Percentiles rank a stretch among this genome's conserved stretches.
Evolutionary conservation across 1,284 basidiomycete genomes (phyloP).

Genomic region (Apiotrichum akiyoshidainum): DNA sequence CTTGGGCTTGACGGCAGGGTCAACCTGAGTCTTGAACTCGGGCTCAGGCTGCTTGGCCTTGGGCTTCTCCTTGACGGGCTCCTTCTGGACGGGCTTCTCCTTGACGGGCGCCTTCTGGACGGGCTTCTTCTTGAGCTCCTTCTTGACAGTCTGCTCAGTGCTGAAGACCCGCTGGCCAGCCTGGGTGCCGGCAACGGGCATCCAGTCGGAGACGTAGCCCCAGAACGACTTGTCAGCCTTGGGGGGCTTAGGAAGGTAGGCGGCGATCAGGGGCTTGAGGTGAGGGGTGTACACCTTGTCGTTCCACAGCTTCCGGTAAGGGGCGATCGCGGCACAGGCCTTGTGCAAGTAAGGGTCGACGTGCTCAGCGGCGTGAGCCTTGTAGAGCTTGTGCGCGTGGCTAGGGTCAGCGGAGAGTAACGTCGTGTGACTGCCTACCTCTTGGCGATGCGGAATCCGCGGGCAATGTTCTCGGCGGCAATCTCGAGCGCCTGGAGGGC

Average conservation of each 20-base stretch:
- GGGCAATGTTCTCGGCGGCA: slow-evolving; percentile 6
- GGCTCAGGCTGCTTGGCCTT: not conserved
- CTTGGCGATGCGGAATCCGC: slow-evolving; percentile 22
- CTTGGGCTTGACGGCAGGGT: not conserved
- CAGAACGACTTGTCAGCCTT: slow-evolving; percentile 37
- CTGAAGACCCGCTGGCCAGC: slow-evolving; percentile 7
- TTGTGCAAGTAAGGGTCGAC: slow-evolving; percentile 33
- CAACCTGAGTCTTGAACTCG: slow-evolving; percentile 1
- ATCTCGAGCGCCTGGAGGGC: slow-evolving; percentile 16
- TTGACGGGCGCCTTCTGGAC: slow-evolving; percentile 9
- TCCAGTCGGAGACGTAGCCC: slow-evolving; percentile 37
- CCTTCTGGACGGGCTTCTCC: slow-evolving; percentile 1
- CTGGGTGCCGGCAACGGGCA: slow-evolving; percentile 23
- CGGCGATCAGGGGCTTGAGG: slow-evolving; percentile 32
- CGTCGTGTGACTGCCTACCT: slow-evolving; percentile 27
- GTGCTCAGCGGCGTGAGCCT: slow-evolving; percentile 32
- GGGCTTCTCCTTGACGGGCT: not conserved
- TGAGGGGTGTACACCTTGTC: slow-evolving; percentile 35
- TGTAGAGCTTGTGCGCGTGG: slow-evolving; percentile 26
- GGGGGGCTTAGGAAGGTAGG: slow-evolving; percentile 29
- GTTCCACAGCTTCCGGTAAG: slow-evolving; percentile 19
- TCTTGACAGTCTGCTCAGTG: slow-evolving; percentile 11
- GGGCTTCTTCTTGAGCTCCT: slow-evolving; percentile 10
- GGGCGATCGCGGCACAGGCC: slow-evolving; percentile 13
- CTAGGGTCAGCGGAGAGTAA: slow-evolving; percentile 10